Base-by-base conservation (phyloP, 164 flowering plant species). In the Vitis rupestris region DNA sequence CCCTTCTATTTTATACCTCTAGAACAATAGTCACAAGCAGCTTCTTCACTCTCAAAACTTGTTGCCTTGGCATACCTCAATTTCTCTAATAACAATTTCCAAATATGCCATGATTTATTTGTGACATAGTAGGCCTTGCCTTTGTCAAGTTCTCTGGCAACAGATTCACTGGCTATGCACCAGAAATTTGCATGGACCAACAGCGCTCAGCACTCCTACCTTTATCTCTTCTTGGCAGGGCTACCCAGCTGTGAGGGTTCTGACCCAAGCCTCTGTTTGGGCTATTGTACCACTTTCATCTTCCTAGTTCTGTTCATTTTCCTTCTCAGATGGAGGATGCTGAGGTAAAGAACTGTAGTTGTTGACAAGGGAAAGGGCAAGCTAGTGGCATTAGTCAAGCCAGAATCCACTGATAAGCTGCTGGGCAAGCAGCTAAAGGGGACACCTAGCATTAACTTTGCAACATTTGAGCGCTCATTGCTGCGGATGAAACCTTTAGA, bases 391-490 rank as follows among this genome's bases (percentile, higher is more conserved):
- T 19, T 76, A 53, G 60, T 65, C 31, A 87, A 84, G 56, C 64
- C 76, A 4, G 70, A 74, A 53, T 80, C 83, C 59, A 70, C 72
- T 54, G 81, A 76, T 53, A 79, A 72, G 62, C 79, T 83, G 65
- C 72, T 82, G 53, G 57, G 78, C 27, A 86, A 76, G 75, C 83
- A 77, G 74, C 63, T 74, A 1, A 85, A 79, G 67, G 89, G 85
- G 66, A 85, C 89, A 6, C 75, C 80, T 13, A 88, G 90, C 82
- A 87, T 86, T 49, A 88, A 86, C 56, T 62, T 86, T 52, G 90
- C 90, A 12, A 88, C 86, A 8, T 88, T 86, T 65, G 85, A 83
- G 81, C 85, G 80, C 10, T 76, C 86, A 15, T 60, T 88, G 49
- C 64, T 76, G 47, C 77, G 89, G 62, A 63, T 88, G 44, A 78